Evolutionary conservation across 257 asterid species (phyloP), one percentile per base, ranked within the genome.

Genomic region (Echium plantagineum): DNA sequence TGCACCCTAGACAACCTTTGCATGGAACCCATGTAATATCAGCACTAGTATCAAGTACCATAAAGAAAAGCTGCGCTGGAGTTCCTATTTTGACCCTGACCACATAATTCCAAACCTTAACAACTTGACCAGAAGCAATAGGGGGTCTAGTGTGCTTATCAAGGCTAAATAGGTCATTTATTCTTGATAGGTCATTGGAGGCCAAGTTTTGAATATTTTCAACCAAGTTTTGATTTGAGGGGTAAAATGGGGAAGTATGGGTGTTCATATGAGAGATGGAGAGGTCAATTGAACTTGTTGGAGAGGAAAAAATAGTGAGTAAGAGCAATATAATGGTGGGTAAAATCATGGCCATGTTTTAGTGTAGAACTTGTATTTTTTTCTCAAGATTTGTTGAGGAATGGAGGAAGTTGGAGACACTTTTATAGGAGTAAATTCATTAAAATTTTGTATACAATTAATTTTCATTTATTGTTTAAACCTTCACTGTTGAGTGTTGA

Each of bases 1-100:
- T 64, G 67, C 96, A 90, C 0, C 95, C 91, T 0, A 63, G 52
- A 77, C 97, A 90, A 13, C 91, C 95, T 31, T 66, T 77, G 85
- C 96, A 90, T 65, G 97, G 97, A 46, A 85, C 61, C 96, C 97
- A 90, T 70, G 94, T 91, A 66, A 76, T 81, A 28, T 90, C 96
- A 3, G 74, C 80, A 68, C 97, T 87, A 0, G 95, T 90, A 64
- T 90, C 96, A 71, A 90, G 9, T 21, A 87, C 97, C 96, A 87
- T 87, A 74, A 81, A 83, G 84, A 90, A 60, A 72, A 79, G 85
- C 60, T 87, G 96, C 1, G 89, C 89, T 7, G 95, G 97, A 16
- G 89, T 83, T 32, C 97, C 97, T 24, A 90, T 76, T 38, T 80
- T 83, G 67, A 75, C 87, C 80, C 94, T 81, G 63, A 90, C 80